Percentiles rank a stretch among this genome's conserved stretches.
phyloP scores from a whole-genome alignment of 2,329 filamentous ascomycete genomes.

The Tolypocladium inflatum region DNA sequence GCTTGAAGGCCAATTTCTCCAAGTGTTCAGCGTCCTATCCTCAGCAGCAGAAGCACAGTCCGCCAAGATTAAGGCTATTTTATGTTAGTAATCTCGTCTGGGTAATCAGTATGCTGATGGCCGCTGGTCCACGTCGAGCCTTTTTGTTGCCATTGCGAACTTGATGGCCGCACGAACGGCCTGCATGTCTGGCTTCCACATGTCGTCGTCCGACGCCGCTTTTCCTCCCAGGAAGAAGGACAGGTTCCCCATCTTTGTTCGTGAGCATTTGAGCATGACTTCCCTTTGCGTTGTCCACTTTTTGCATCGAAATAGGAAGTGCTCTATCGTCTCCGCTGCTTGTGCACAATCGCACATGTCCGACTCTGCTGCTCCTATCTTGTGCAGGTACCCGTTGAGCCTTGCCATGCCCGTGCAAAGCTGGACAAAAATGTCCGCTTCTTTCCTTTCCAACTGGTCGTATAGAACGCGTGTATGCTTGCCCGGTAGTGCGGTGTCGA shows the following conservation, averaged over 20 bases:
- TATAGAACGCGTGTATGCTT: slow-evolving; percentile 3
- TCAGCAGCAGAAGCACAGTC: slow-evolving; percentile 7
- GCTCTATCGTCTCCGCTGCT: slow-evolving; percentile 2
- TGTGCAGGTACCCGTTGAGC: slow-evolving; percentile 2
- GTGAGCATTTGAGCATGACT: neutral
- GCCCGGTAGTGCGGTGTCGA: slow-evolving; percentile 4
- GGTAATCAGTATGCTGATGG: neutral
- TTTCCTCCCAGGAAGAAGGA: slow-evolving; percentile 7
- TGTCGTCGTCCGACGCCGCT: slow-evolving; percentile 1
- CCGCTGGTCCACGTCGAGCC: neutral
- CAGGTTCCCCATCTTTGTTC: slow-evolving; percentile 3
- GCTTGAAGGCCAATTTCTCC: slow-evolving; percentile 8
- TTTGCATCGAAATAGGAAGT: slow-evolving; percentile 3
- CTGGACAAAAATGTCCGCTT: slow-evolving; percentile 2
- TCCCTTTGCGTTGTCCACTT: neutral
- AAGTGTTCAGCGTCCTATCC: slow-evolving; percentile 10
- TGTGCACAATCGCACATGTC: slow-evolving; percentile 1
- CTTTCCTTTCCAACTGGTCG: neutral
- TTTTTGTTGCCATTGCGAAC: slow-evolving; percentile 5
- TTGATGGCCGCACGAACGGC: slow-evolving; percentile 3
- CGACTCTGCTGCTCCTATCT: slow-evolving; percentile 3
- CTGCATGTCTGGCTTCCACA: slow-evolving; percentile 2
- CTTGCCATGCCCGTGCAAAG: slow-evolving; percentile 3
- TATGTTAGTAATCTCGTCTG: slow-evolving; percentile 1
- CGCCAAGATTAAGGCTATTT: slow-evolving; percentile 4